Evolutionary conservation across 2,329 filamentous ascomycete genomes (phyloP), one percentile per base, ranked within the genome.

Genomic region (Chaetomium sp.): DNA sequence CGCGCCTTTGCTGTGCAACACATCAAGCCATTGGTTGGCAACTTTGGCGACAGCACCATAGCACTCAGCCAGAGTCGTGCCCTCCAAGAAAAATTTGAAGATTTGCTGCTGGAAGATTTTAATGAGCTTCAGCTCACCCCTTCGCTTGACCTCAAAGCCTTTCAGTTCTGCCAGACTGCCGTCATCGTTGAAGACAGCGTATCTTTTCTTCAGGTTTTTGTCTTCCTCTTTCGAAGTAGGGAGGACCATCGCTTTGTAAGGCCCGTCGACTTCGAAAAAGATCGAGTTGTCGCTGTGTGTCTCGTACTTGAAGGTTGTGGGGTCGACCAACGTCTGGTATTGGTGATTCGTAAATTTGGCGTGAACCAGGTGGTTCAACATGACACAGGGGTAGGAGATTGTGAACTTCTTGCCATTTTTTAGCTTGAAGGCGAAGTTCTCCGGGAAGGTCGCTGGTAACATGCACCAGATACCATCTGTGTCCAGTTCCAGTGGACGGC

Each of bases 381-480:
- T 99, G 62, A 96, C 91, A 70, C 94, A 99, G 54, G 94, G 94
- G 67, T 99, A 99, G 0, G 94, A 99, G 49, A 99, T 91, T n/a
- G 87, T 79, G 58, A 97, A 69, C 70, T 97, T 99, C 78, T 97
- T 99, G 62, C 94, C 94, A 65, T 91, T 95, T 71, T 92, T 95
- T 63, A 96, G 74, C 66, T 88, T 95, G 77, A 99, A 97, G 0
- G 85, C 79, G 66, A 96, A 96, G 71, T 99, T 96, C 67, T 99
- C 94, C 0, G 94, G 94, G 65, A 99, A 99, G 0, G 89, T 94
- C 0, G 89, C 92, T 0, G 94, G 94, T 64, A 99, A 79, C 81
- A 99, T 99, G 73, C 94, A 99, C 95, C 94, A 99, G 66, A 99
- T 99, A 81, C 95, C 94, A 68, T 99, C 94, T 2, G 94, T 99